Conservation (phyloP, 2,329 filamentous ascomycete species). For the Fusarium torulosum region DNA sequence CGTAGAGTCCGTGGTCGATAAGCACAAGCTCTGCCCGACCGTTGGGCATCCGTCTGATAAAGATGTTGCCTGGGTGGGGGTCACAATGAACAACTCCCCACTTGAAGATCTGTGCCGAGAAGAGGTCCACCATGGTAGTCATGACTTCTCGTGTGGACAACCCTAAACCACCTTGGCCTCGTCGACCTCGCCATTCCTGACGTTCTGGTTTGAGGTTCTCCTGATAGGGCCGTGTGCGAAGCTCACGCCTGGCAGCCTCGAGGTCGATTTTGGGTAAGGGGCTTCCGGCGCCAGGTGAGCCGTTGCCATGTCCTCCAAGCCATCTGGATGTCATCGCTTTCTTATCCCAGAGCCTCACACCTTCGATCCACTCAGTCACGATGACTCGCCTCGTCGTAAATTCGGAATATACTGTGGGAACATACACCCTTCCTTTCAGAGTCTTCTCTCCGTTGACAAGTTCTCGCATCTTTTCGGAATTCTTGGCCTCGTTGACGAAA, state of each 20-base stretch:
- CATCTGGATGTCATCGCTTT: conserved; percentile 81
- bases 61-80: conserved; percentile 97
- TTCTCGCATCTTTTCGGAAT: conserved; percentile 84
- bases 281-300: conserved; percentile 81
- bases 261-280: conserved; percentile 67
- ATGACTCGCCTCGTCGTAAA: conserved; percentile 86
- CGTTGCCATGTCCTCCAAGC: conserved; percentile 80
- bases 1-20: conserved; percentile 97
- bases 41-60: conserved; percentile 85
- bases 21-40: conserved; percentile 92
- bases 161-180: conserved; percentile 83
- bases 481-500: conserved; percentile 90
- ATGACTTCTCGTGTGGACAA: conserved; percentile 88
- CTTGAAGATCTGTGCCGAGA: conserved; percentile 97
- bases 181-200: conserved; percentile 79
- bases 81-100: conserved; percentile 97
- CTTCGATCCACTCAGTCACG: conserved; percentile 98
- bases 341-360: conserved; percentile 92
- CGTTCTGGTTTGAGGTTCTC: conserved; percentile 83
- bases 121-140: conserved; percentile 96
- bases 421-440: conserved; percentile 84
- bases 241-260: conserved; percentile 58
- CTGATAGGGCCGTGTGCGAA: conserved; percentile 64
- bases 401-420: conserved; percentile 86
- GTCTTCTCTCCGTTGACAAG: conserved; percentile 82